Evolutionary conservation across 2,329 filamentous ascomycete species (phyloP), one percentile per base, ranked within the genome.

Genomic region (Chlorencoelia australis): DNA sequence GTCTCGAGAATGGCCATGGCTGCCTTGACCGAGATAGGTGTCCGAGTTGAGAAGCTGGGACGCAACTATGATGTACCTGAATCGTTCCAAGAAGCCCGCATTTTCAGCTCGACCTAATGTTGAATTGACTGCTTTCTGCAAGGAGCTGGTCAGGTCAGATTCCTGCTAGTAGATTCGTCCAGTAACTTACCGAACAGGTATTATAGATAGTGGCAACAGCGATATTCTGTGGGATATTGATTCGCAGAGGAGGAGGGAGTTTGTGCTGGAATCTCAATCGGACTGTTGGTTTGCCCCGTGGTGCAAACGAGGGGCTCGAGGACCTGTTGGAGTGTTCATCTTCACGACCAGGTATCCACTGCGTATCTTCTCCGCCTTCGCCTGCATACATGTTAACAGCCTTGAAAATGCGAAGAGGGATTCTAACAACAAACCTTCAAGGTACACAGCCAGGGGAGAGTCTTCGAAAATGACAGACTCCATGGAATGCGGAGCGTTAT

Each of bases 11-110:
- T 40, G 46, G 22, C 38, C 47, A 47, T 45, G 44, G 40, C 26
- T 43, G 39, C 42, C 42, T 30, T 65, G 63, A 13, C 61, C 65
- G 32, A 65, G 48, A 38, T 72, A 74, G 4, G 73, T 70, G 47
- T 82, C 73, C 26, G 82, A 82, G 52, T 76, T 86, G 26, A 95
- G 68, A 10, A 95, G 71, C 57, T 94, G 87, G 15, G 88, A 95
- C 33, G 87, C 87, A 53, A 95, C 82, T 46, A 95, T 84, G 15
- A 84, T 82, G 61, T 95, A 95, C 45, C 88, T 82, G 54, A 95
- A 95, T 55, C 87, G 82, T 60, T 95, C 88, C 41, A 94, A 70
- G 53, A 95, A 94, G 47, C 79, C 79, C 48, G 80, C 72, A 55
- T 88, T 93, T 50, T 94, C 87, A 49, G 74, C 76, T 46, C 79